phyloP scores from a whole-genome alignment of 345 rosid species.

The Salix koriyanagi region DNA sequence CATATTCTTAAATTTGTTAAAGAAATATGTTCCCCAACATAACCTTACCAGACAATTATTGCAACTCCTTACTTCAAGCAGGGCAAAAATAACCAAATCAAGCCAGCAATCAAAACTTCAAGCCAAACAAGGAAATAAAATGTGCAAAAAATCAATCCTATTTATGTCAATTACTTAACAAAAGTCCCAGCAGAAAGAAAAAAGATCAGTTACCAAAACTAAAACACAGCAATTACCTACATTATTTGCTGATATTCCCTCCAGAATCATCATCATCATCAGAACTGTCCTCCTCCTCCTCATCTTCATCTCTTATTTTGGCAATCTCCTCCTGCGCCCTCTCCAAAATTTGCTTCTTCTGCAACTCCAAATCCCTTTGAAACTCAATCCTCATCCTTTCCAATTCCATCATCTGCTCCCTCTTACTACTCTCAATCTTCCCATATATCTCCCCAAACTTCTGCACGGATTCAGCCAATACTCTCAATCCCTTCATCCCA shows the following conservation, averaged over 20 bases:
- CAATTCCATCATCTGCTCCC: constrained; percentile 56
- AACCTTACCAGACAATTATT: neutral
- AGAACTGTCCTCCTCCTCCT: constrained; percentile 12
- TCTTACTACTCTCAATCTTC: constrained; percentile 55
- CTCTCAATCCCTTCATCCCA: constrained; percentile 26
- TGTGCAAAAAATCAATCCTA: neutral
- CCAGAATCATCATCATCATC: constrained; percentile 22
- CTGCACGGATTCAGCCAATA: constrained; percentile 47
- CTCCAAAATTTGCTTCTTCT: constrained; percentile 54
- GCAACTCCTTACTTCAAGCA: neutral
- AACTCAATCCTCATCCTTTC: constrained; percentile 49
- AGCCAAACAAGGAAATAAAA: neutral
- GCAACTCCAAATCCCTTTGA: constrained; percentile 45
- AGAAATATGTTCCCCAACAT: neutral
- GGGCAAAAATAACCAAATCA: neutral
- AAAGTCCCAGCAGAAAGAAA: neutral
- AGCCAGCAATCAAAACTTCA: neutral
- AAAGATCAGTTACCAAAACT: too few relatives aligned
- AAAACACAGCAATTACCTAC: neutral
- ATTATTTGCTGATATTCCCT: constrained; percentile 27
- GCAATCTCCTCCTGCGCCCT: constrained; percentile 49
- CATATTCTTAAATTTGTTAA: neutral
- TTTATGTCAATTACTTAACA: neutral
- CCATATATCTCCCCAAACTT: constrained; percentile 54
- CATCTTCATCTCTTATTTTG: constrained; percentile 36